Conservation (phyloP, 257 asterid species). For the Vinca minor region DNA sequence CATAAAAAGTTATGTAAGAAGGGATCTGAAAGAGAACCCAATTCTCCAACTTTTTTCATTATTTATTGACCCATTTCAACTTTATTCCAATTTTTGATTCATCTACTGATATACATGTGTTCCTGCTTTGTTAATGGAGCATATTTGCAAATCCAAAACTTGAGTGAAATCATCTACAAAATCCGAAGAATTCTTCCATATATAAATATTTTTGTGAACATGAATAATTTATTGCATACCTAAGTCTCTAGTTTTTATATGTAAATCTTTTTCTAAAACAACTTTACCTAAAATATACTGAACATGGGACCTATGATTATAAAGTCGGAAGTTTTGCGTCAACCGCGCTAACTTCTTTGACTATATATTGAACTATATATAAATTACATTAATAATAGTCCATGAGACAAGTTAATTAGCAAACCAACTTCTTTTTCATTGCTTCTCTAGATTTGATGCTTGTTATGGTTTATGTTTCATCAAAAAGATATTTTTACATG, state of each 20-base stretch:
- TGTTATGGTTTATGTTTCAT: no score
- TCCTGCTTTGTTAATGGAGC: not conserved
- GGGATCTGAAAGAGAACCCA: not conserved
- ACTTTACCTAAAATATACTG: no score
- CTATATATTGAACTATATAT: no score
- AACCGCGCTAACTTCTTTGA: no score
- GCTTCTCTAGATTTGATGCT: no score
- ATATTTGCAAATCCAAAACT: not conserved
- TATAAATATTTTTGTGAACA: not conserved
- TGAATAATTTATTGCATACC: not conserved
- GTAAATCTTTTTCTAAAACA: no score
- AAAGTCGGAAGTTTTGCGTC: no score
- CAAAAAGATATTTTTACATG: no score
- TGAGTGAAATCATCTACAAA: not conserved
- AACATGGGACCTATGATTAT: no score
- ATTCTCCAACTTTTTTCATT: not conserved
- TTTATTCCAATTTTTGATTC: not conserved
- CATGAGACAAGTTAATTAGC: no score
- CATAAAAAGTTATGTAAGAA: not conserved
- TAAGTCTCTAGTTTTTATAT: not conserved
- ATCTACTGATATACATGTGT: not conserved
- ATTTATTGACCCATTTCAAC: not conserved
- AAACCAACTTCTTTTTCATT: no score
- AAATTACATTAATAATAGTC: no score
- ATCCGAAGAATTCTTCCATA: not conserved